Evolutionary conservation across 495 filamentous ascomycete genomes (phyloP).

Genomic region (Hypoxylon intermedium): DNA sequence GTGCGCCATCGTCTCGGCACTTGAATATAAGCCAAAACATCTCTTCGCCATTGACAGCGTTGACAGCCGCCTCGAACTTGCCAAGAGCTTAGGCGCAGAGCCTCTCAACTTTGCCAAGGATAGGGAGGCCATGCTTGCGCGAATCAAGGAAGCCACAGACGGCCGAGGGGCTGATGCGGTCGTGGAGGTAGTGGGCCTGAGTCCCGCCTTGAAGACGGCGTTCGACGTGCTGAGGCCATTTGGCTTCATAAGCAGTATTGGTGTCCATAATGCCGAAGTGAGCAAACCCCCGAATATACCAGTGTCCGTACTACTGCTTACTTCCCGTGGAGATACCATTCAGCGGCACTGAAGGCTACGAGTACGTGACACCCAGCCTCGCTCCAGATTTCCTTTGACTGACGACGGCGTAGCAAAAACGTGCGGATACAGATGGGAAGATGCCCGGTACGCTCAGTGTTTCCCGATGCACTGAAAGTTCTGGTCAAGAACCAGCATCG

Average conservation of each 20-base stretch:
- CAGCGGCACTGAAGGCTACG: slow-evolving; percentile 81
- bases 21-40: slow-evolving; percentile 80
- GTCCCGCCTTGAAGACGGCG: slow-evolving; percentile 78
- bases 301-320: slow-evolving; percentile 25
- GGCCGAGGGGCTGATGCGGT: slow-evolving; percentile 90
- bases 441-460: slow-evolving; percentile 88
- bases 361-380: slow-evolving; percentile 43
- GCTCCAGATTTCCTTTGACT: slow-evolving; percentile 3
- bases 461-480: slow-evolving; percentile 76
- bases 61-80: slow-evolving; percentile 76
- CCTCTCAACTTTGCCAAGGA: slow-evolving; percentile 81
- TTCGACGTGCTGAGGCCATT: slow-evolving; percentile 89
- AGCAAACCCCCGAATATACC: slow-evolving; percentile 7
- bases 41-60: slow-evolving; percentile 88
- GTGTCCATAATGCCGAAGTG: slow-evolving; percentile 90
- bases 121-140: slow-evolving; percentile 68
- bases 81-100: slow-evolving; percentile 80
- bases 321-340: slow-evolving; percentile 72
- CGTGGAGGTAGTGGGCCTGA: slow-evolving; percentile 90
- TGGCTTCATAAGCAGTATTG: slow-evolving; percentile 86
- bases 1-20: slow-evolving; percentile 83
- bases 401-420: slow-evolving; percentile 68
- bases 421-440: slow-evolving; percentile 90
- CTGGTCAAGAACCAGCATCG: slow-evolving; percentile 83
- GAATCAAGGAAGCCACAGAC: slow-evolving; percentile 78